phyloP scores from a whole-genome alignment of 1,284 basidiomycete species.

The Xanthoconium separans region DNA sequence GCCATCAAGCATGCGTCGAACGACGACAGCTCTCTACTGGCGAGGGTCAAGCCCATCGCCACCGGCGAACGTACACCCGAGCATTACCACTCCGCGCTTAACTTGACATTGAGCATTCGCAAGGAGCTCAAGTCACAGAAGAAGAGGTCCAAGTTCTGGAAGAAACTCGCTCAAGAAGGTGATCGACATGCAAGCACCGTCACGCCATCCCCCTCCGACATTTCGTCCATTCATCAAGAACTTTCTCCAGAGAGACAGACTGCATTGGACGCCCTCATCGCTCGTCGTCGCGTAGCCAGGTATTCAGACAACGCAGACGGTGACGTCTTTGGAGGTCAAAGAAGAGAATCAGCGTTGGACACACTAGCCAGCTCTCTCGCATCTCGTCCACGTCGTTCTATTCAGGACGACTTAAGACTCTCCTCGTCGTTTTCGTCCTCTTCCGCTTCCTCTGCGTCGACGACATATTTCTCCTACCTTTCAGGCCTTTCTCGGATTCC shows the following conservation, averaged over 20 bases:
- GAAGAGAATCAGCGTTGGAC: slow-evolving; percentile 19
- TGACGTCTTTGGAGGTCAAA: slow-evolving; percentile 27
- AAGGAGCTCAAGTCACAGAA: slow-evolving; percentile 42
- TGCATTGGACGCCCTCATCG: slow-evolving; percentile 37
- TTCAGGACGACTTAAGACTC: slow-evolving; percentile 10
- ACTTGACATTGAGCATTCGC: slow-evolving; percentile 45
- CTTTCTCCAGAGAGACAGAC: slow-evolving; percentile 41
- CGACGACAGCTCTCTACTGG: slow-evolving; percentile 42
- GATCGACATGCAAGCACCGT: slow-evolving; percentile 34
- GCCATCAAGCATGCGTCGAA: slow-evolving; percentile 46
- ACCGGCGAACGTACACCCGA: slow-evolving; percentile 42
- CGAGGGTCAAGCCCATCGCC: slow-evolving; percentile 43
- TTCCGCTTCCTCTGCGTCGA: slow-evolving; percentile 26
- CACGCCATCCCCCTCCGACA: slow-evolving; percentile 51
- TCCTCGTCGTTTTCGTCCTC: slow-evolving; percentile 24
- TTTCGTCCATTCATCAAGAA: slow-evolving; percentile 47
- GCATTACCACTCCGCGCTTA: slow-evolving; percentile 50
- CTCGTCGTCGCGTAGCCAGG: slow-evolving; percentile 23
- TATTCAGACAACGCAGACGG: slow-evolving; percentile 11
- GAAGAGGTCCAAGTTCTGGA: slow-evolving; percentile 49
- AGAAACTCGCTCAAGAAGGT: slow-evolving; percentile 40
- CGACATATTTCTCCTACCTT: slow-evolving; percentile 18
- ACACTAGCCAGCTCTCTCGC: slow-evolving; percentile 22
- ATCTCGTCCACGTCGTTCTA: slow-evolving; percentile 25
- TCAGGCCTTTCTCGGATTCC: slow-evolving; percentile 9